Evolutionary conservation across 228 moss, liverwort and hornwort species (phyloP), one percentile per base, ranked within the genome.

Genomic region (Sphagnum fallax): DNA sequence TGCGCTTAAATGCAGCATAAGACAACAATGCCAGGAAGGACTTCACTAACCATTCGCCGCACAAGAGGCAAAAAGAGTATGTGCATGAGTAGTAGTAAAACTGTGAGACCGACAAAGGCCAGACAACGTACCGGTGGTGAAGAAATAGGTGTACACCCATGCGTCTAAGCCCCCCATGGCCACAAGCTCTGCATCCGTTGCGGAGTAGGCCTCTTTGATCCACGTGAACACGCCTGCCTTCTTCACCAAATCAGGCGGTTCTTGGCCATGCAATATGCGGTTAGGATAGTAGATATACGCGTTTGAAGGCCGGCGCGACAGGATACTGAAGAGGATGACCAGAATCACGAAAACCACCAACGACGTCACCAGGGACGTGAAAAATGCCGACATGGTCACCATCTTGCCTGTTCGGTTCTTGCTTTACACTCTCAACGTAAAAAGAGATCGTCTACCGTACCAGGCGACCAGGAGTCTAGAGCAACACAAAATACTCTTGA

Each of bases 131-230:
- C 96, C 93, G 70, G 88, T 73, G 16, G 84, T 78, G 72, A 91
- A 91, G 62, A 97, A 88, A 52, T 83, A 80, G 62, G 93, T 79
- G 81, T 93, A 93, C 57, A 93, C 73, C 4, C 85, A 68, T 12
- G 93, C 91, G 69, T 97, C 96, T 60, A 97, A 82, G 51, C 97
- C 93, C 4, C 80, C 91, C 3, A 80, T 71, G 6, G 75, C 73
- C 5, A 87, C 77, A 5, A 97, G 62, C 10, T 90, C 91, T 5
- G 71, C 72, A 61, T 93, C 91, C 6, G 75, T 66, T 6, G 91
- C 86, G 15, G 47, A 72, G 72, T 72, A 85, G 1, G 93, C 90
- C 51, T 88, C 82, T 15, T 63, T 63, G 9, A 87, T 78, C 93
- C 97, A 97, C 15, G 77, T 47, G 62, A 89, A 83, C 0, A 87